Conservation (phyloP, 345 rosid species). For the Lepidium didymum region DNA sequence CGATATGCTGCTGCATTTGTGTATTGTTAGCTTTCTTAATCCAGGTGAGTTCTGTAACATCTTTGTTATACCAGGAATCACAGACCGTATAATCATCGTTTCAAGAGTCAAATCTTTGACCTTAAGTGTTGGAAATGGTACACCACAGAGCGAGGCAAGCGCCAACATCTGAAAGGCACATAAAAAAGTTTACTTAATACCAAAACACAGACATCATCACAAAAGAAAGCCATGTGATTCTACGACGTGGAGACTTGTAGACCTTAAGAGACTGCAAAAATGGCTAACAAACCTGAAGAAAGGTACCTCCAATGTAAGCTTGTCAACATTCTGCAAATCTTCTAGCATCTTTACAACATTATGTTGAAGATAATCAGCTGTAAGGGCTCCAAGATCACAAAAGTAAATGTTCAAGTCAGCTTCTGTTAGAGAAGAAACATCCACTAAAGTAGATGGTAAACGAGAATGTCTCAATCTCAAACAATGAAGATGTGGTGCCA, state of each 20-base stretch:
- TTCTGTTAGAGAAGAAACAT: constrained; percentile 16
- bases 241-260: neutral
- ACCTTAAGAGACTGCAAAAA: neutral
- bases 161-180: constrained; percentile 19
- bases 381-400: constrained; percentile 4
- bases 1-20: constrained; percentile 24
- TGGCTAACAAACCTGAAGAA: constrained; percentile 24
- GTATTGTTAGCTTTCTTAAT: constrained; percentile 27
- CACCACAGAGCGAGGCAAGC: constrained; percentile 14
- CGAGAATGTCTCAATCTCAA: constrained; percentile 21
- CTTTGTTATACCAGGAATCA: constrained; percentile 24
- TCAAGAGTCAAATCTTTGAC: constrained; percentile 21
- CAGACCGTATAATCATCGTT: constrained; percentile 25
- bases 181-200: neutral
- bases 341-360: constrained; percentile 17
- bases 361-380: constrained; percentile 7
- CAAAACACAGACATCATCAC: neutral
- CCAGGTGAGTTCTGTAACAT: constrained; percentile 26
- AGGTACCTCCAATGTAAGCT: constrained; percentile 24
- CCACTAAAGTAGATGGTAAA: constrained; percentile 3
- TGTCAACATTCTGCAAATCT: constrained; percentile 10
- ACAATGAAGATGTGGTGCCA: constrained; percentile 15
- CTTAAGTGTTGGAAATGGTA: constrained; percentile 18
- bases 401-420: constrained; percentile 24
- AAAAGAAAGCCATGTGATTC: neutral